Evolutionary conservation across 2,329 filamentous ascomycete genomes (phyloP).

Genomic region (Nigrospora osmanthi): DNA sequence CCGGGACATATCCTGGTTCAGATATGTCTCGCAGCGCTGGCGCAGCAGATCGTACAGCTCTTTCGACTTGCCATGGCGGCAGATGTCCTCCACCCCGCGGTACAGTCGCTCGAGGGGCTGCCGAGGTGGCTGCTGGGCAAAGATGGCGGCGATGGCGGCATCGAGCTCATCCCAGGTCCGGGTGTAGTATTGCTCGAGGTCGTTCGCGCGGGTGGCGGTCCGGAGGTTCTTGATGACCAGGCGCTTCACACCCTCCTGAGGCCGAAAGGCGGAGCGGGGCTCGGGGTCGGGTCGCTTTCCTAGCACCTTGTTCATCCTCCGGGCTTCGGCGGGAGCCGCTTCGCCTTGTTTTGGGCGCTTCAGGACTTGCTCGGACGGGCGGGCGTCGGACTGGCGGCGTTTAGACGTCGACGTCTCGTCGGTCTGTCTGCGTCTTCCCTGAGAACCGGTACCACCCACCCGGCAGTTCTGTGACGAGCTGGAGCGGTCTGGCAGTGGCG

Average conservation of each 20-base stretch:
- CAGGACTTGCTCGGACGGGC: conserved; percentile 2
- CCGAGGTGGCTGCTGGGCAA: conserved; percentile 53
- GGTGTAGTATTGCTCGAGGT: conserved; percentile 71
- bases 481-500: conserved; percentile 15
- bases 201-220: conserved; percentile 44
- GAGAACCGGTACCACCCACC: conserved; percentile 12
- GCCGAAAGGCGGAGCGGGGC: conserved; percentile 49
- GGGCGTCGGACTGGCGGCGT: conserved; percentile 7
- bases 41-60: conserved; percentile 61
- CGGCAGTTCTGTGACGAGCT: conserved; percentile 18
- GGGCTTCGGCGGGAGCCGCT: neutral
- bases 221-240: conserved; percentile 92
- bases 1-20: conserved; percentile 53
- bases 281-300: conserved; percentile 29
- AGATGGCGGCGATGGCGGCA: conserved; percentile 64
- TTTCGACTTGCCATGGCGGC: conserved; percentile 65
- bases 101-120: conserved; percentile 85
- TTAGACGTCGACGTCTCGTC: conserved; percentile 12
- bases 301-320: conserved; percentile 17
- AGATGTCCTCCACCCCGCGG: conserved; percentile 84
- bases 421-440: conserved; percentile 17
- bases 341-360: conserved; percentile 2
- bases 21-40: conserved; percentile 57
- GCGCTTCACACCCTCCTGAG: conserved; percentile 71
- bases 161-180: conserved; percentile 69